Conservation (phyloP, 2,329 filamentous ascomycete species). For the Tetracladium maxilliforme region DNA sequence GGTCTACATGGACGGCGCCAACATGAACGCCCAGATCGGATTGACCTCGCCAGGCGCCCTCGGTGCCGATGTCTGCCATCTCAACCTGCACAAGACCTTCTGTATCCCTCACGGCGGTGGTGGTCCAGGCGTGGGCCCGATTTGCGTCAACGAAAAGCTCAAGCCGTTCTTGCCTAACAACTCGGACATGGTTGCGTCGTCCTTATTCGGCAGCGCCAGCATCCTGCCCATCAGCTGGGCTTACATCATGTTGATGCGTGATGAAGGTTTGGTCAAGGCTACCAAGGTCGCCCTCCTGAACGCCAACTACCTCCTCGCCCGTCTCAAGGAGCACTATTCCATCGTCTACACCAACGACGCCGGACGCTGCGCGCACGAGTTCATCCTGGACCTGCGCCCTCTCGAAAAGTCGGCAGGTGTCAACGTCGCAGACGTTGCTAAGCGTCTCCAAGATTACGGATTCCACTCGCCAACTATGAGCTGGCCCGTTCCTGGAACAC, state of each 20-base stretch:
- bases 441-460: conserved; percentile 91
- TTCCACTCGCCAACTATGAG: conserved; percentile 97
- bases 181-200: conserved; percentile 59
- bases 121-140: conserved; percentile 84
- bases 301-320: conserved; percentile 89
- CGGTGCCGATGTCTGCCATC: conserved; percentile 89
- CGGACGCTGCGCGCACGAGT: conserved; percentile 88
- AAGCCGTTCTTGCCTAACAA: conserved; percentile 58
- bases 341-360: conserved; percentile 90
- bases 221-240: conserved; percentile 92
- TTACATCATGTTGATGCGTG: conserved; percentile 89
- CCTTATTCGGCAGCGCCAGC: conserved; percentile 75
- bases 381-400: conserved; percentile 78
- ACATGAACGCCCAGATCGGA: conserved; percentile 97
- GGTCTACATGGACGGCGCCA: conserved; percentile 97
- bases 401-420: conserved; percentile 75
- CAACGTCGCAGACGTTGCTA: conserved; percentile 89
- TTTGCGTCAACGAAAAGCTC: conserved; percentile 78
- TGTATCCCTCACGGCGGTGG: conserved; percentile 95
- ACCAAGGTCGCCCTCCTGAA: conserved; percentile 91
- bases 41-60: conserved; percentile 91
- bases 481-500: conserved; percentile 86
- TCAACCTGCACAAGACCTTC: conserved; percentile 98
- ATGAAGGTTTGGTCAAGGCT: conserved; percentile 63
- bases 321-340: conserved; percentile 71